phyloP scores from a whole-genome alignment of 768 basidiomycete genomes.

The Lentinula guzmanii region DNA sequence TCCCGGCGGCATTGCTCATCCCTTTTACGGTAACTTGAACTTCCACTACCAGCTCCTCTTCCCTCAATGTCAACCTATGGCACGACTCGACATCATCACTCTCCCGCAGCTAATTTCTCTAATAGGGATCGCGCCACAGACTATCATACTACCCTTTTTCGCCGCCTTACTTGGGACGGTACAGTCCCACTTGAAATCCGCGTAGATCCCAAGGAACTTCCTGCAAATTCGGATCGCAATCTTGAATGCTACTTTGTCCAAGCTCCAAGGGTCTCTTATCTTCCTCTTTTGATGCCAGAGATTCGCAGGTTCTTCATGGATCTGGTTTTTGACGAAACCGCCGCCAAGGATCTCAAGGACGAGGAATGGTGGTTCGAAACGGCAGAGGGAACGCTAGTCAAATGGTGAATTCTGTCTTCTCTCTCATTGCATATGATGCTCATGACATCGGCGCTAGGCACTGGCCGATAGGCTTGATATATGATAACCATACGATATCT shows the following conservation, averaged over 20 bases:
- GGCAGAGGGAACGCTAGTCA: slow-evolving; percentile 72
- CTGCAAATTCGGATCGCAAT: slow-evolving; percentile 83
- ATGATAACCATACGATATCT: slow-evolving; percentile 76
- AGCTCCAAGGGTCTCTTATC: slow-evolving; percentile 89
- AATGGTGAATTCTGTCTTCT: slow-evolving; percentile 59
- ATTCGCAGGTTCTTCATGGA: slow-evolving; percentile 86
- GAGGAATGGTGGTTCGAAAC: slow-evolving; percentile 99
- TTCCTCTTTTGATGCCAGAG: slow-evolving; percentile 87
- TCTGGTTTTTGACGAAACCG: slow-evolving; percentile 85
- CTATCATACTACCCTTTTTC: slow-evolving; percentile 73
- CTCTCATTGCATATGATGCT: neutral
- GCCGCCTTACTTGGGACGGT: slow-evolving; percentile 87
- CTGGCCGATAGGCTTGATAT: slow-evolving; percentile 94
- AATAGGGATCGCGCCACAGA: slow-evolving; percentile 35
- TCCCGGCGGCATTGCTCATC: neutral
- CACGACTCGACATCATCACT: slow-evolving; percentile 41
- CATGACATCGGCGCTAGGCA: slow-evolving; percentile 55
- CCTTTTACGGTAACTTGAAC: neutral
- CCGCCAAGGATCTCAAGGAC: slow-evolving; percentile 69
- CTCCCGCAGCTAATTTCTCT: slow-evolving; percentile 21
- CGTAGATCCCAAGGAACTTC: slow-evolving; percentile 84
- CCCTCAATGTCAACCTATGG: slow-evolving; percentile 45
- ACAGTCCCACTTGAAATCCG: slow-evolving; percentile 86
- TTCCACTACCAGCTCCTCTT: neutral
- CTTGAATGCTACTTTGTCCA: slow-evolving; percentile 88